Evolutionary conservation across 768 basidiomycete genomes (phyloP).

Genomic region (Leccinum imitatum): DNA sequence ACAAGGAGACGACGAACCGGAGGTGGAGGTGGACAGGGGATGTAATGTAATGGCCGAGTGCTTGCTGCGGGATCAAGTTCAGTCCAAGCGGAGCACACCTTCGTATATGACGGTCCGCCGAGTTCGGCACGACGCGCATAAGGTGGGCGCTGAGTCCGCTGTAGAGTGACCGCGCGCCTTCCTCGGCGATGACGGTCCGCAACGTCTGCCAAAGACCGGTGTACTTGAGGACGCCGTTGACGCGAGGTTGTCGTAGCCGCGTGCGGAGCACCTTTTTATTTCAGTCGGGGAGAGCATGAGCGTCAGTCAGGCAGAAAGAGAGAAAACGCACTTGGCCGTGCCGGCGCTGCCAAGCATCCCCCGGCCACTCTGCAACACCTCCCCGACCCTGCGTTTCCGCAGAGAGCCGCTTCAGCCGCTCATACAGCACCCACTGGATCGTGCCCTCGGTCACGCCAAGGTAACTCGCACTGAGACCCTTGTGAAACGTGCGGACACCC

Average conservation of each 20-base stretch:
- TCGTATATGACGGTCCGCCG: conserved; percentile 87
- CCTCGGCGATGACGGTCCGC: conserved; percentile 81
- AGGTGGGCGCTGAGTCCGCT: conserved; percentile 93
- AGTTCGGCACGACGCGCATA: conserved; percentile 96
- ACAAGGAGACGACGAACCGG: not conserved
- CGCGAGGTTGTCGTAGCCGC: conserved; percentile 83
- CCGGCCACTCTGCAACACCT: conserved; percentile 64
- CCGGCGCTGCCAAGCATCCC: conserved; percentile 88
- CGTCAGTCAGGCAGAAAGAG: not conserved
- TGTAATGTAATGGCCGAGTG: not conserved
- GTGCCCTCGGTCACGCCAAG: conserved; percentile 94
- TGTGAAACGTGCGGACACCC: conserved; percentile 88
- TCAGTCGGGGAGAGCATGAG: not conserved
- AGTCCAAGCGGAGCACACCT: conserved; percentile 64
- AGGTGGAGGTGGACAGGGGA: not conserved
- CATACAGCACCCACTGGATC: conserved; percentile 97
- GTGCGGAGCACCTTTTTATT: conserved; percentile 78
- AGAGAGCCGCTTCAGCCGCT: conserved; percentile 78
- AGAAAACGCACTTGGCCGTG: conserved; percentile 70
- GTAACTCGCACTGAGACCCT: conserved; percentile 92
- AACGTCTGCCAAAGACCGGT: conserved; percentile 84
- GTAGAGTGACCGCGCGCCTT: conserved; percentile 84
- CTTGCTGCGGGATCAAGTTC: not conserved
- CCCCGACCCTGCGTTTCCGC: conserved; percentile 53
- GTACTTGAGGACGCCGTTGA: conserved; percentile 80